Evolutionary conservation across 371 early-diverging fungal species (phyloP), one percentile per base, ranked within the genome.

Genomic region (Mucor irregularis): DNA sequence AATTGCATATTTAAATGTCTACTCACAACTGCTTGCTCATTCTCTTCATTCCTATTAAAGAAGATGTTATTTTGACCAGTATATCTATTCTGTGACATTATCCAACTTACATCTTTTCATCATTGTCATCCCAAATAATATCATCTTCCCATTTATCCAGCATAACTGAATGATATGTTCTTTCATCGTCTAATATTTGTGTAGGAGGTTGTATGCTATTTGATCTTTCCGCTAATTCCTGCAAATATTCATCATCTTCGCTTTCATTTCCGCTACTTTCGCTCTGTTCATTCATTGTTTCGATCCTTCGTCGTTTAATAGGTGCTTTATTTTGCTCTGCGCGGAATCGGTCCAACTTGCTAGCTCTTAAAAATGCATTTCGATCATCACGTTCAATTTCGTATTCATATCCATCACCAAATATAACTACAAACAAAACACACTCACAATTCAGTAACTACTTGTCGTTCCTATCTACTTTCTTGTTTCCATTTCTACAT

Each of bases 101-200:
- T 4, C 39, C 5, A 19, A 11, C 35, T 34, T 34, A 34, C 42
- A 10, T 42, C 34, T 39, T 47, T n/a, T 53, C 42, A 17, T 64
- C 63, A 14, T 74, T 79, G 28, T 78, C 85, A 22, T 85, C 85
- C 96, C 96, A 96, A 14, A 89, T 43, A 46, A 96, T 87, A 10
- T 82, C 72, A 31, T 90, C 86, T 59, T 96, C 94, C 96, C 96
- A 96, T 7, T 67, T 56, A 29, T 91, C 92, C 40, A 91, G 64
- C 59, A 88, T 76, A 19, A 93, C 63, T 1, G 90, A 78, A 50
- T 81, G 77, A 57, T 72, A 84, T 24, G 73, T 56, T 46, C 62
- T 66, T 22, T 71, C 61, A 33, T 69, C 54, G n/a, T 73, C 62
- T 11, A 66, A 31, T 11, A 44, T 25, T n/a, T 52, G 34, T 9